Percentiles rank a stretch among this genome's conserved stretches.
phyloP scores from a whole-genome alignment of 345 rosid genomes.

The Acer yangbiense region DNA sequence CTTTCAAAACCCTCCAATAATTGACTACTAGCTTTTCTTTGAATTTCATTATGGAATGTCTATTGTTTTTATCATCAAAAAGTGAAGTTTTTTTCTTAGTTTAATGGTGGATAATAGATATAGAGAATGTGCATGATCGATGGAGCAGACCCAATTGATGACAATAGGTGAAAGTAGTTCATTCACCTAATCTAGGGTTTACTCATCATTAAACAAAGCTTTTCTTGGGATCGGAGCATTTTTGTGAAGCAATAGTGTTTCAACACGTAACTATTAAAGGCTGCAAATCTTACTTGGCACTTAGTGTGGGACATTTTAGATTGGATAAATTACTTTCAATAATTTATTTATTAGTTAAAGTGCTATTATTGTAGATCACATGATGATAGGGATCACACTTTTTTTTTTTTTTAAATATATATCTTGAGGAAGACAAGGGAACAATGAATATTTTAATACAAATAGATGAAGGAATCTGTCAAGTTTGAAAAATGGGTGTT shows the following conservation, averaged over 20 bases:
- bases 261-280: conserved; percentile 22
- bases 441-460: background rate
- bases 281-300: conserved; percentile 25
- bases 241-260: conserved; percentile 20
- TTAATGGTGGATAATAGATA: background rate
- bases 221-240: conserved; percentile 39
- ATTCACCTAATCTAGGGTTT: conserved; percentile 27
- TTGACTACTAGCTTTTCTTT: conserved; percentile 29
- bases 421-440: conserved; percentile 16
- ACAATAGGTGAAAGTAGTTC: conserved; percentile 22
- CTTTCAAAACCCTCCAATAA: conserved; percentile 35
- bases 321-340: conserved; percentile 12
- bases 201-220: conserved; percentile 22
- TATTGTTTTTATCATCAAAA: conserved; percentile 26
- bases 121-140: conserved; percentile 15
- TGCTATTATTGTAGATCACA: conserved; percentile 40
- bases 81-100: conserved; percentile 8
- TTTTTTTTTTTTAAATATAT: background rate
- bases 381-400: background rate
- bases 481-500: background rate
- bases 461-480: background rate
- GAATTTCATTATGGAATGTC: background rate
- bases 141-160: conserved; percentile 4
- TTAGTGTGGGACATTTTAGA: conserved; percentile 9
- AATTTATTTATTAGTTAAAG: conserved; percentile 1